These are phyloP conservation scores for Linderniella brevidens DNA, from an alignment of 257 asterid species.

Conservation along the genomic window DNA sequence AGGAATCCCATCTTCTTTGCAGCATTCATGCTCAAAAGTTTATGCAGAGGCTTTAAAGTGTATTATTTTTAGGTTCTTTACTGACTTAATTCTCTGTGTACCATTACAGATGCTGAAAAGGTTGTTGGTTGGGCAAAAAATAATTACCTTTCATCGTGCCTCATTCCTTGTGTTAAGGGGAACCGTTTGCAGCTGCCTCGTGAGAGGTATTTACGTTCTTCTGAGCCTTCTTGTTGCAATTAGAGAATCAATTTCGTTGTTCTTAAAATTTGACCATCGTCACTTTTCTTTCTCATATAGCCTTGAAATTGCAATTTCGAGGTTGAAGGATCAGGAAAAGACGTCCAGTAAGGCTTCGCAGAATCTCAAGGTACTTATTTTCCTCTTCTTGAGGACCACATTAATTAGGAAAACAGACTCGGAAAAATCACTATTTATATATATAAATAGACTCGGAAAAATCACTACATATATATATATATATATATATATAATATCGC, in stretches of 20 bases:
- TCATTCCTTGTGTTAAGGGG: conserved; percentile 55
- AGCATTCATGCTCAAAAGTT: too few relatives aligned
- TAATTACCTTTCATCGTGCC: conserved; percentile 72
- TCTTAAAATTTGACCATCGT: conserved; percentile 10
- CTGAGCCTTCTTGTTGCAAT: conserved; percentile 11
- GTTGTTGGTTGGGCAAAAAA: conserved; percentile 95
- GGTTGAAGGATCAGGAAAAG: conserved; percentile 72
- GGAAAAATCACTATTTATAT: too few relatives aligned
- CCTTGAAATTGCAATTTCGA: conserved; percentile 69
- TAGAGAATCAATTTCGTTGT: conserved; percentile 4
- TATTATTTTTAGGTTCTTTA: conserved; percentile 17
- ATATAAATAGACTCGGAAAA: too few relatives aligned
- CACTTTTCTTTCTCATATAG: conserved; percentile 24
- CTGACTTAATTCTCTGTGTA: background rate
- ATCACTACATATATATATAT: too few relatives aligned
- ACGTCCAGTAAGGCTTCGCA: conserved; percentile 71
- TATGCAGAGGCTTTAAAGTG: too few relatives aligned
- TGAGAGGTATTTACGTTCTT: conserved; percentile 49
- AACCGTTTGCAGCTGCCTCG: conserved; percentile 60
- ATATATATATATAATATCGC: too few relatives aligned
- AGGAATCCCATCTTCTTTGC: too few relatives aligned
- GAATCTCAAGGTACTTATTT: conserved; percentile 51
- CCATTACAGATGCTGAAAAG: conserved; percentile 67
- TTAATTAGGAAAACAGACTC: too few relatives aligned
- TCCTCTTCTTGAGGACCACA: background rate